These are phyloP conservation scores for Cardamine occulta DNA, from an alignment of 345 rosid genomes.

Conservation along the genomic window DNA sequence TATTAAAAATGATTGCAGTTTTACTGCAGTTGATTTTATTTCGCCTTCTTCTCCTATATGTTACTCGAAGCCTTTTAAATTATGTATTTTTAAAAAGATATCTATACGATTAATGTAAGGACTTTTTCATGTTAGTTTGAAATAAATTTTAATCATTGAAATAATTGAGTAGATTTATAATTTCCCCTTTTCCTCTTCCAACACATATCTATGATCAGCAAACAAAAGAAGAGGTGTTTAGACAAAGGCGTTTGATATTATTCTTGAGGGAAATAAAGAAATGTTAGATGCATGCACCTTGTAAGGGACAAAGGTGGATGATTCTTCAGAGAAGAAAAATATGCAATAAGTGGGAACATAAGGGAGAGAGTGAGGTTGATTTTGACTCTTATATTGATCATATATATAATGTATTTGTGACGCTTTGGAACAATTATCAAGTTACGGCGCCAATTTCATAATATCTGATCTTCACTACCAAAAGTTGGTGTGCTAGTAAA, in stretches of 20 bases:
- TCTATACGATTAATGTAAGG: background rate
- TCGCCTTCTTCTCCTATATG: background rate
- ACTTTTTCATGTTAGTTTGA: background rate
- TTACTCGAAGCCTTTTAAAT: background rate
- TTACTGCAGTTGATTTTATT: background rate
- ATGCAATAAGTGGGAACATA: slow-evolving; percentile 28
- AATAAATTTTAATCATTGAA: background rate
- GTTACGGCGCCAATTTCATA: slow-evolving; percentile 14
- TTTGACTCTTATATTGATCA: slow-evolving; percentile 10
- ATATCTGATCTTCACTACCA: slow-evolving; percentile 3
- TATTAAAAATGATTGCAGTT: background rate
- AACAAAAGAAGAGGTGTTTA: slow-evolving; percentile 20
- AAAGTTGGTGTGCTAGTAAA: background rate
- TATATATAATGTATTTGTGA: background rate
- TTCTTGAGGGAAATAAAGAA: slow-evolving; percentile 10
- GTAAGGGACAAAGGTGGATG: slow-evolving; percentile 21
- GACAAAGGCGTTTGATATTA: slow-evolving; percentile 28
- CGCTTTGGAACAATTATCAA: slow-evolving; percentile 3
- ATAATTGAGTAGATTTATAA: background rate
- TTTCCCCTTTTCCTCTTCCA: background rate
- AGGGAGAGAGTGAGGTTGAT: background rate
- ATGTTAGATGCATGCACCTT: slow-evolving; percentile 38
- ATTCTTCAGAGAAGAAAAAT: slow-evolving; percentile 23
- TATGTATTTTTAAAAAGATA: background rate
- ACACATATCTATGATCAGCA: background rate